These are phyloP conservation scores for Dothistroma septosporum DNA, from an alignment of 2,329 filamentous ascomycete genomes.

Conservation along the genomic window DNA sequence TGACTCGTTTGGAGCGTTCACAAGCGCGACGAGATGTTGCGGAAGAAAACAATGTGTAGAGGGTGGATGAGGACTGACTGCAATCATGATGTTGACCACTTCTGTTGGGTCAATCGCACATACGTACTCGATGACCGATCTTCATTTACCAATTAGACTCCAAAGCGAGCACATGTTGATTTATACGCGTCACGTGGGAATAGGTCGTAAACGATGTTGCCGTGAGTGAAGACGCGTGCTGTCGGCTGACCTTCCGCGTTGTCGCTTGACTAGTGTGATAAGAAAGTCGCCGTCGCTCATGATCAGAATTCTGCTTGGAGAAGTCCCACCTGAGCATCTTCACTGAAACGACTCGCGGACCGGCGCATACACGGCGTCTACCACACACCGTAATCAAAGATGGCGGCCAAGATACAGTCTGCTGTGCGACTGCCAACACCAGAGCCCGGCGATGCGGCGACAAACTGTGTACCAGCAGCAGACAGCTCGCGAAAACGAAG, in stretches of 20 bases:
- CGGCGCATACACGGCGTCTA: not conserved
- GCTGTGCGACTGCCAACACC: slow-evolving; percentile 29
- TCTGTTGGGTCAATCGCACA: too few relatives aligned
- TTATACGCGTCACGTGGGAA: too few relatives aligned
- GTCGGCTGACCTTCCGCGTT: not conserved
- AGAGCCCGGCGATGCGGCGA: slow-evolving; percentile 16
- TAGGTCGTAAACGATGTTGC: not conserved
- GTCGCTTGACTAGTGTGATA: not conserved
- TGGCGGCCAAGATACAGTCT: slow-evolving; percentile 26
- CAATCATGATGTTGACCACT: too few relatives aligned
- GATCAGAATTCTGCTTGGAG: not conserved
- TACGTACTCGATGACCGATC: too few relatives aligned
- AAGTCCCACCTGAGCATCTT: not conserved
- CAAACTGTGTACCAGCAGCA: slow-evolving; percentile 13
- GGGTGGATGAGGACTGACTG: too few relatives aligned
- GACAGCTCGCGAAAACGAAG: slow-evolving; percentile 30
- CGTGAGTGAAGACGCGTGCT: not conserved
- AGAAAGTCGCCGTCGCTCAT: not conserved
- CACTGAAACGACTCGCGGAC: not conserved
- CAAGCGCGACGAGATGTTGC: too few relatives aligned
- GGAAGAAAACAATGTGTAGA: too few relatives aligned
- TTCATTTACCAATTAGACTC: too few relatives aligned
- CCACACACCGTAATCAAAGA: slow-evolving; percentile 3
- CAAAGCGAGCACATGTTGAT: too few relatives aligned
- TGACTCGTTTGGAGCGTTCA: too few relatives aligned